phyloP scores from a whole-genome alignment of 495 filamentous ascomycete genomes.

The Tuber indicum region DNA sequence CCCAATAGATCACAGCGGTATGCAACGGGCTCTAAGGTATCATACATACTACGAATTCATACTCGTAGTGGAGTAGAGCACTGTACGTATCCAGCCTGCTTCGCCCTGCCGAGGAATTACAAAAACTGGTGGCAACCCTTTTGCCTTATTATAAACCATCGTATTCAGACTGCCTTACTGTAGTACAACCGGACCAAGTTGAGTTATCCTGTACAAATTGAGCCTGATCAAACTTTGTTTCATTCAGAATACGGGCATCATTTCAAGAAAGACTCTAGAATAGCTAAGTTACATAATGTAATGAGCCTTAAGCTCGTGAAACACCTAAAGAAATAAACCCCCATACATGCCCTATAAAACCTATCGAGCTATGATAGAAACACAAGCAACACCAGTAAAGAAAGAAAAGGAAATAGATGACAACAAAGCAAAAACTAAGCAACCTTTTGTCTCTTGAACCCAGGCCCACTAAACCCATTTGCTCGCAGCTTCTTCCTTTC shows the following conservation, averaged over 20 bases:
- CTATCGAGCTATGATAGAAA: not conserved
- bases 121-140: not conserved
- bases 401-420: not conserved
- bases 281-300: not conserved
- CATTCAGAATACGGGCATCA: not conserved
- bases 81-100: not conserved
- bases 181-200: not conserved
- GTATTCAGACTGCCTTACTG: not conserved
- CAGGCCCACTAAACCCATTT: conserved; percentile 8
- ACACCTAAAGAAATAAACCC: not conserved
- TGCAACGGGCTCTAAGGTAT: not conserved
- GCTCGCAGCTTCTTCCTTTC: conserved; percentile 61
- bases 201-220: not conserved
- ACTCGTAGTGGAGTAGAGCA: not conserved
- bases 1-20: not conserved
- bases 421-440: conserved; percentile 3
- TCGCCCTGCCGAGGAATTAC: not conserved
- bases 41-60: not conserved
- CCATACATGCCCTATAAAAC: not conserved
- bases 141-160: not conserved
- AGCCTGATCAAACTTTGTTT: not conserved
- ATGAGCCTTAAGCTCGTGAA: not conserved
- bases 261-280: not conserved
- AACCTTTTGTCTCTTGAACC: conserved; percentile 35
- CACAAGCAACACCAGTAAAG: not conserved